Evolutionary conservation across 768 basidiomycete species (phyloP).

Genomic region (Fomitopsis pulvina): DNA sequence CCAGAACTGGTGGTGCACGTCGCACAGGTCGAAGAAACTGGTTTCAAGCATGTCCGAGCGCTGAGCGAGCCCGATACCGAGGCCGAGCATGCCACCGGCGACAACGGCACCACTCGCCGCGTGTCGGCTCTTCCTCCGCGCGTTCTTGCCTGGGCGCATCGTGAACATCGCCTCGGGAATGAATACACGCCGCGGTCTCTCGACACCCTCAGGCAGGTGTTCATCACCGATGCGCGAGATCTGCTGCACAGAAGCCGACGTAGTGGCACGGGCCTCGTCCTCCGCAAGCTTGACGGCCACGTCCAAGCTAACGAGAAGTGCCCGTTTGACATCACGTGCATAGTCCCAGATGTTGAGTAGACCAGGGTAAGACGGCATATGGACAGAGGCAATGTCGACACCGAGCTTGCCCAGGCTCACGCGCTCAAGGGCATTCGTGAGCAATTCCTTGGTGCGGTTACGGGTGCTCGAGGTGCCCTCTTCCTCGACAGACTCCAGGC

Average conservation of each 20-base stretch:
- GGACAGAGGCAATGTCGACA: slow-evolving; percentile 36
- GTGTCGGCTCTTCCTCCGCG: slow-evolving; percentile 32
- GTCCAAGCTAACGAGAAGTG: slow-evolving; percentile 78
- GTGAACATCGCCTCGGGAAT: slow-evolving; percentile 98
- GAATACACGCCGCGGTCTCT: slow-evolving; percentile 78
- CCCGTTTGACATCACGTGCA: slow-evolving; percentile 67
- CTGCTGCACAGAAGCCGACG: slow-evolving; percentile 56
- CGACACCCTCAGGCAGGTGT: slow-evolving; percentile 76
- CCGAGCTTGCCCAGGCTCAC: slow-evolving; percentile 73
- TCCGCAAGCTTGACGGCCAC: slow-evolving; percentile 74
- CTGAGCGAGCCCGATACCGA: slow-evolving; percentile 77
- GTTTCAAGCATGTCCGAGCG: slow-evolving; percentile 76
- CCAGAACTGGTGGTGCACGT: slow-evolving; percentile 75
- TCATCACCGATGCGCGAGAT: slow-evolving; percentile 66
- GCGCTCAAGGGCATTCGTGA: slow-evolving; percentile 65
- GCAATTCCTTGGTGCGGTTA: slow-evolving; percentile 46
- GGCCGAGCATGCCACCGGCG: slow-evolving; percentile 71
- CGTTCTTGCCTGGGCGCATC: slow-evolving; percentile 32
- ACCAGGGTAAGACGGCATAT: slow-evolving; percentile 79
- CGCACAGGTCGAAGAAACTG: slow-evolving; percentile 78
- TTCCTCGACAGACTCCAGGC: slow-evolving; percentile 78
- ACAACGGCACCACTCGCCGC: slow-evolving; percentile 45
- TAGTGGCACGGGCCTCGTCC: slow-evolving; percentile 70
- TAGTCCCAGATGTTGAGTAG: slow-evolving; percentile 82
- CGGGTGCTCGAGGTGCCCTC: slow-evolving; percentile 48